Evolutionary conservation across 257 asterid genomes (phyloP).

Genomic region (Agastache rugosa): DNA sequence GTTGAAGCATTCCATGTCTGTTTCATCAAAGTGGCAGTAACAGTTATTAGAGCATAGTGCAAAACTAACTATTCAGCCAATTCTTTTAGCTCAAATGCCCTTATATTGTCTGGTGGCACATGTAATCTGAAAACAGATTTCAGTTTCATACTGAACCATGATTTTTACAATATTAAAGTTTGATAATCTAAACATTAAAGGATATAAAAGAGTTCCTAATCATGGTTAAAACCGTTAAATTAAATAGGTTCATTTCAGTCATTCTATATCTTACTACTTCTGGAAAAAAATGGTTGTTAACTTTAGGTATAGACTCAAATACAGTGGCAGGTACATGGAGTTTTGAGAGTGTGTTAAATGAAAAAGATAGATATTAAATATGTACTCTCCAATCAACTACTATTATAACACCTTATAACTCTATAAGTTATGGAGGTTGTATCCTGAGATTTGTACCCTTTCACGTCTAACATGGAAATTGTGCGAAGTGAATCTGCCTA

Average conservation of each 20-base stretch:
- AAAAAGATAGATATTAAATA: neutral
- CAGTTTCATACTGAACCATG: neutral
- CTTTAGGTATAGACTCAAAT: neutral
- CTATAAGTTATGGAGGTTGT: neutral
- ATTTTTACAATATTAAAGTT: neutral
- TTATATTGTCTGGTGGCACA: neutral
- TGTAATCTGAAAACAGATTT: neutral
- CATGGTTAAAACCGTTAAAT: neutral
- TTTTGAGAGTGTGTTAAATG: neutral
- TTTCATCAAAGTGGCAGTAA: neutral
- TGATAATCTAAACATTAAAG: neutral
- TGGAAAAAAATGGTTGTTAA: neutral
- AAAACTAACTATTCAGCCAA: neutral
- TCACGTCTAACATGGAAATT: slow-evolving; percentile 8
- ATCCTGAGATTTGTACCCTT: neutral
- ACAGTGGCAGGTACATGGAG: neutral
- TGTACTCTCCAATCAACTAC: neutral
- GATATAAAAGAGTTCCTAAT: neutral
- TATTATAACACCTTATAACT: neutral
- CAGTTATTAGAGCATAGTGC: neutral
- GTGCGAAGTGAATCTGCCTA: neutral
- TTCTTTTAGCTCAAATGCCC: neutral
- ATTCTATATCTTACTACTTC: neutral
- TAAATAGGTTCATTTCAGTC: neutral
- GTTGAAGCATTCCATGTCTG: no score